Percentiles rank a stretch among this genome's conserved stretches.
Conservation (phyloP, 202 grass and related monocot species). For the Digitaria exilis region DNA sequence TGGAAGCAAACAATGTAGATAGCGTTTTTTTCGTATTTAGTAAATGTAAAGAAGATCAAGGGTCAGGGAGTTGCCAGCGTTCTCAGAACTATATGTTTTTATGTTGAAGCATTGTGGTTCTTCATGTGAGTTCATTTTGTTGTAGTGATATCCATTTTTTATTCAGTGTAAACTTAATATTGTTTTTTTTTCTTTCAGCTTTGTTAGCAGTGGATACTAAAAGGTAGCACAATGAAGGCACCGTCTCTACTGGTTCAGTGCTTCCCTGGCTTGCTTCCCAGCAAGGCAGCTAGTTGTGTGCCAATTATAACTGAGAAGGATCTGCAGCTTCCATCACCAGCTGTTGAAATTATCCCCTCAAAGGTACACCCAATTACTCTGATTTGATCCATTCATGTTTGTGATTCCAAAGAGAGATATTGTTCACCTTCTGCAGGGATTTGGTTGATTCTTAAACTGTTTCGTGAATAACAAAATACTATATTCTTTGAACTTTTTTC, state of each 20-base stretch:
- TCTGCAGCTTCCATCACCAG: conserved; percentile 74
- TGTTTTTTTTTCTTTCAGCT: conserved; percentile 9
- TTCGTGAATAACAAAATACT: background rate
- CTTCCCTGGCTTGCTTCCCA: conserved; percentile 73
- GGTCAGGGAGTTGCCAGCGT: background rate
- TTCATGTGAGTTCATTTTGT: background rate
- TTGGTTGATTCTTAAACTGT: conserved; percentile 5
- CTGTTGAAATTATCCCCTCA: conserved; percentile 89
- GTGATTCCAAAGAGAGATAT: background rate
- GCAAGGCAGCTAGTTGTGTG: conserved; percentile 59
- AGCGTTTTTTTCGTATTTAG: background rate
- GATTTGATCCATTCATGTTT: conserved; percentile 10
- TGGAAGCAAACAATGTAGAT: background rate
- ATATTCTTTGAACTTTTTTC: conserved; percentile 40
- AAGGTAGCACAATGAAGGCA: conserved; percentile 61
- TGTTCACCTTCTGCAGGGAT: background rate
- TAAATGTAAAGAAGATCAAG: background rate
- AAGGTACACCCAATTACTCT: conserved; percentile 53
- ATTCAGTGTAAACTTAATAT: conserved; percentile 30
- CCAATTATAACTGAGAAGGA: conserved; percentile 81
- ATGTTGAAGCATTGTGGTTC: conserved; percentile 6
- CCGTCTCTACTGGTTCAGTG: conserved; percentile 72
- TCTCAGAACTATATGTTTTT: background rate
- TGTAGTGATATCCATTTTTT: background rate
- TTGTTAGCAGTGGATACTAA: conserved; percentile 13